Conservation (phyloP, 2,329 filamentous ascomycete species). For the Elsinoe arachidis region DNA sequence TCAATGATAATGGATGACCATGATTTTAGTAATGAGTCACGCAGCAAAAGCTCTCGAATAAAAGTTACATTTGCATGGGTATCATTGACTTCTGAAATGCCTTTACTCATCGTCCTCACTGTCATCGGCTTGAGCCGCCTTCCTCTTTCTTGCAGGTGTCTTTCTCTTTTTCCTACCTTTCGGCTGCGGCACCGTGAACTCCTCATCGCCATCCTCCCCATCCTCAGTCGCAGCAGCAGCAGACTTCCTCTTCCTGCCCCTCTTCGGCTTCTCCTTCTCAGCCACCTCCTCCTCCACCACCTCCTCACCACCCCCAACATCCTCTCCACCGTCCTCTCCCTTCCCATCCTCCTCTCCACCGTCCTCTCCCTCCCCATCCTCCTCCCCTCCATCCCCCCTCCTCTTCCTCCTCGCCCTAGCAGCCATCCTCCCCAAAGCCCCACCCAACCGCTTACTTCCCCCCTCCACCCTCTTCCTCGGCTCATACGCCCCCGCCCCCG, state of each 20-base stretch:
- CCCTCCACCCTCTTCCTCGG: conserved; percentile 55
- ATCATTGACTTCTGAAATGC: not conserved
- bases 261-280: conserved; percentile 3
- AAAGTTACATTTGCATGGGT: not conserved
- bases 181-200: conserved; percentile 13
- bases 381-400: conserved; percentile 15
- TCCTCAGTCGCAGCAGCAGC: not conserved
- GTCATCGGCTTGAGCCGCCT: conserved; percentile 11
- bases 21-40: not conserved
- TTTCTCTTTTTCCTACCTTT: conserved; percentile 15
- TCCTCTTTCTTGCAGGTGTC: conserved; percentile 5
- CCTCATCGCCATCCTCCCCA: conserved; percentile 16
- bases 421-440: conserved; percentile 60
- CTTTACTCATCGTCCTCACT: not conserved
- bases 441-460: conserved; percentile 67
- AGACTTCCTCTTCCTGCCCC: conserved; percentile 16
- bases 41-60: not conserved
- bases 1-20: not conserved
- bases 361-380: conserved; percentile 10
- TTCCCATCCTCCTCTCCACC: conserved; percentile 12
- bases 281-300: not conserved
- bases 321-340: conserved; percentile 12
- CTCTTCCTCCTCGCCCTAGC: conserved; percentile 39
- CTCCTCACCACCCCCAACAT: not conserved
- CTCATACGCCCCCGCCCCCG: conserved; percentile 64